Evolutionary conservation across 2,329 filamentous ascomycete species (phyloP), one percentile per base, ranked within the genome.

Genomic region (Xylogone sp.): DNA sequence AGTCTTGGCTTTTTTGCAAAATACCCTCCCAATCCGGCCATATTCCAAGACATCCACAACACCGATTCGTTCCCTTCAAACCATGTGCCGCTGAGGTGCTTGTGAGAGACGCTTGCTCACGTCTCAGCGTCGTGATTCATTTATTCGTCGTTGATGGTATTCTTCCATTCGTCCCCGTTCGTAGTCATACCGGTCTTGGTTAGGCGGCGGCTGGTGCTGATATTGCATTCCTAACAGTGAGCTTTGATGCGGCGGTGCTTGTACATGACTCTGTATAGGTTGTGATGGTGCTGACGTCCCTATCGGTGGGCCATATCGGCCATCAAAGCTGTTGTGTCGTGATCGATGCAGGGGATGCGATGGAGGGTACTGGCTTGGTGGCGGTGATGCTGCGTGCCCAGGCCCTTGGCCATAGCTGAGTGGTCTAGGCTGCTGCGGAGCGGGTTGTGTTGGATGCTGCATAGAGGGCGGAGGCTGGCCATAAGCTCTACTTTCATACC

Each of bases 401-500:
- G 52, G 48, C 44, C 46, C 48, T 52, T 63, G 62, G 5, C 61
- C 57, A 46, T 63, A 66, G 3, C 59, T 60, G 19, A 64, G 44
- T 48, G 62, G 61, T 34, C 42, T 53, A 27, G 57, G 58, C 22
- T 47, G 51, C 24, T 53, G 56, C 18, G 45, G 59, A 13, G 49
- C 39, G 47, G 58, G 61, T 39, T 46, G 49, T n/a, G 49, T 9
- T 8, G 48, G 42, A 42, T 68, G 68, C 45, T 65, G 66, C 13
- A 66, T 56, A n/a, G 60, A 51, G 58, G 57, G 56, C 24, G 24
- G 5, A 59, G 66, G 31, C 61, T 61, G 24, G 61, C 71, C 69
- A 60, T 82, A 78, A 9, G 71, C 64, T 43, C 61, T 58, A 44
- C 29, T 50, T 19, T 66, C 64, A 46, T 63, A 65, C 16, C 53